Evolutionary conservation across 345 rosid genomes (phyloP), one percentile per base, ranked within the genome.

Genomic region (Pistacia integerrima): DNA sequence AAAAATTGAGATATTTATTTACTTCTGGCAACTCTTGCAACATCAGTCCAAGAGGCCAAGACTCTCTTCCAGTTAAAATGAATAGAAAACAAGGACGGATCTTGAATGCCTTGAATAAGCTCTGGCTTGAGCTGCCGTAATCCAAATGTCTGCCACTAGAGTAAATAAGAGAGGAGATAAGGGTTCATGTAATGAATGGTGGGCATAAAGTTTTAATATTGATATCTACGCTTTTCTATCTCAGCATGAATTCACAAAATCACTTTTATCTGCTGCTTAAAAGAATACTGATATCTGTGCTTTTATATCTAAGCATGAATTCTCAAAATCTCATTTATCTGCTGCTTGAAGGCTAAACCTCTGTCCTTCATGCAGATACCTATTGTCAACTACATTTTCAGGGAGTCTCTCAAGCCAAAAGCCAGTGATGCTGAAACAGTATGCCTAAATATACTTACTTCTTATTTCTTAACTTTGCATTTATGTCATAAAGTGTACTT

Each of bases 391-490:
- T 84, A 85, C 79, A 85, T 92, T 67, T 87, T 96, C 75, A 91
- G 82, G 64, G 86, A 83, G 82, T 91, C 99, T 79, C 90, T 92
- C 69, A 96, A 95, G 87, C 90, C 86, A 59, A 95, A 95, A 82
- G 79, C 84, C 69, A 92, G 96, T 64, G 93, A 93, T 76, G 89
- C 96, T 69, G 94, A 95, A 55, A 85, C 88, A 14, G 97, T 90
- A 20, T 84, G 95, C 80, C 59, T 54, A 71, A 57, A 30, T 69
- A 51, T 59, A 46, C 55, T 69, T 46, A 56, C 18, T 67, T 62
- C 55, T 69, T 11, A 18, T 46, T 65, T 64, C 9, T 16, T 14
- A 70, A 44, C 67, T 52, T 68, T 54, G 58, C 51, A 41, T 78
- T 48, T 73, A 67, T 59, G 6, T 69, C 28, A 48, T 33, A 54